Conservation (phyloP, 2,329 filamentous ascomycete species). For the Cladosporium sp. region DNA sequence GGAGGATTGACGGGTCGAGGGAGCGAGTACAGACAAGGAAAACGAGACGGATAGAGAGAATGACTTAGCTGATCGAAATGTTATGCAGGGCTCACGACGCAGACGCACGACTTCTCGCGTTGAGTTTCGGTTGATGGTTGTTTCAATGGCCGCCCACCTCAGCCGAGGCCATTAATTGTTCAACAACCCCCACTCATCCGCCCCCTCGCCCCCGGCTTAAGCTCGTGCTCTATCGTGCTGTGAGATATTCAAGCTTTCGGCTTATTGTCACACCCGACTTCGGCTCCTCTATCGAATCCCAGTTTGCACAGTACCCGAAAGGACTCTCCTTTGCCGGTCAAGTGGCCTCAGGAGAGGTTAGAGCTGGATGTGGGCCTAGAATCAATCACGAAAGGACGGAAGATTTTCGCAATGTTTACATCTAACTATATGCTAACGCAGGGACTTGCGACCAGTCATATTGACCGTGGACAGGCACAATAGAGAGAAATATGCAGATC, state of each 20-base stretch:
- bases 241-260: background rate
- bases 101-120: background rate
- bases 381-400: background rate
- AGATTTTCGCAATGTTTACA: background rate
- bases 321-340: background rate
- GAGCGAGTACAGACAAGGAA: background rate
- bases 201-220: background rate
- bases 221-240: background rate
- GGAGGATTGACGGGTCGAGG: background rate
- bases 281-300: background rate
- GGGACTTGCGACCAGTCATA: background rate
- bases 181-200: background rate
- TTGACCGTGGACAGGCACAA: background rate
- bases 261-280: background rate
- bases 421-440: background rate
- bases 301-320: background rate
- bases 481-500: background rate
- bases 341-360: background rate
- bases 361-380: background rate
- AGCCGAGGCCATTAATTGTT: background rate
- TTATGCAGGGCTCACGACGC: background rate
- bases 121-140: background rate
- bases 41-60: background rate
- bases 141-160: background rate
- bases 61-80: slow-evolving; percentile 1